Percentiles rank a stretch among this genome's conserved stretches.
phyloP scores from a whole-genome alignment of 495 filamentous ascomycete species.

The Penicillium atrosanguineum region DNA sequence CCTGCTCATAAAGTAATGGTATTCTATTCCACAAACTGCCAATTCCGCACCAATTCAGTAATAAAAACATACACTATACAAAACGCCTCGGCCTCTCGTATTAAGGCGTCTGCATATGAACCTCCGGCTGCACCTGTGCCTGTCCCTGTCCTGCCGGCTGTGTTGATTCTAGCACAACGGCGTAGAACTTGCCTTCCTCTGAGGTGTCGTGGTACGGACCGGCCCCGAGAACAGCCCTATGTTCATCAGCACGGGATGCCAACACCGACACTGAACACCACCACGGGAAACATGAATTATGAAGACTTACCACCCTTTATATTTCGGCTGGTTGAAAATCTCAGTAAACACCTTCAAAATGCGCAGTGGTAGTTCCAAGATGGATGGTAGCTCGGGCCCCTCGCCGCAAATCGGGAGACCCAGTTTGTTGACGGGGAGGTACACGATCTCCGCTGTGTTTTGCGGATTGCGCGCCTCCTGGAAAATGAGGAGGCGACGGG shows the following conservation, averaged over 20 bases:
- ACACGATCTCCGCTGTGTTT: constrained; percentile 31
- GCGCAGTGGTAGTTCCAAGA: constrained; percentile 39
- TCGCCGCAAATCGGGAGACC: constrained; percentile 41
- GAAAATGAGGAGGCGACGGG: constrained; percentile 38
- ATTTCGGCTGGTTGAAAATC: constrained; percentile 45
- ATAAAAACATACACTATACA: not conserved
- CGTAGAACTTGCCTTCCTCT: constrained; percentile 43
- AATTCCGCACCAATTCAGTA: not conserved
- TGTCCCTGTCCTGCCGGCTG: not conserved
- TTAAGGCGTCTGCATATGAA: constrained; percentile 11
- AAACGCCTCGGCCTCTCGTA: not conserved
- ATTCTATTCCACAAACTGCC: not conserved
- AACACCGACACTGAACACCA: not conserved
- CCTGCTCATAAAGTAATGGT: not conserved
- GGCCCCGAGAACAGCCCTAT: constrained; percentile 38
- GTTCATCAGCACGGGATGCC: not conserved
- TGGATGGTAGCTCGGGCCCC: constrained; percentile 37
- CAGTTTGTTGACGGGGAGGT: constrained; percentile 43
- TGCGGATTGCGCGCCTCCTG: constrained; percentile 35
- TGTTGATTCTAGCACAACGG: constrained; percentile 40
- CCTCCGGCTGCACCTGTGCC: constrained; percentile 9
- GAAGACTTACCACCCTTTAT: constrained; percentile 42
- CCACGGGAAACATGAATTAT: constrained; percentile 2
- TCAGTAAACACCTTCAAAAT: constrained; percentile 43
- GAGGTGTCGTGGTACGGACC: constrained; percentile 42